Evolutionary conservation across 192 early-diverging fungal genomes (phyloP).

Genomic region (Backusella mclennaniae): DNA sequence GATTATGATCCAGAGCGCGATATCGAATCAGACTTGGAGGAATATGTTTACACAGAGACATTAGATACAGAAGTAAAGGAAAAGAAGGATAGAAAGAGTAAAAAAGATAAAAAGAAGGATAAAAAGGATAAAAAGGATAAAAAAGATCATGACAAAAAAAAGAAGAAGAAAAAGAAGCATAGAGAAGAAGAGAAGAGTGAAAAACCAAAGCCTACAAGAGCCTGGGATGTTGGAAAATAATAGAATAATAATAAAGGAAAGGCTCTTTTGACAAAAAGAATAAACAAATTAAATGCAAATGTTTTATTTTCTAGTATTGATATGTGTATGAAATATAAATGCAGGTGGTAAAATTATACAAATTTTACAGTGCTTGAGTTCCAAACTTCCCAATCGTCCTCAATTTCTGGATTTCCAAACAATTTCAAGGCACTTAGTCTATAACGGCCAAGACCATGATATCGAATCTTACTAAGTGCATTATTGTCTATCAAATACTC

Average conservation of each 20-base stretch:
- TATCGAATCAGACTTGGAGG: constrained; percentile 27
- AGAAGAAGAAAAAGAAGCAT: neutral
- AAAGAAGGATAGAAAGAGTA: constrained; percentile 21
- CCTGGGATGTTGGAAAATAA: constrained; percentile 11
- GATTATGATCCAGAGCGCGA: constrained; percentile 50
- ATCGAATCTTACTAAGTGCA: neutral
- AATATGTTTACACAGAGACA: constrained; percentile 1
- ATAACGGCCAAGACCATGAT: neutral
- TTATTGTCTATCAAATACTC: neutral
- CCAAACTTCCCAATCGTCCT: constrained; percentile 19
- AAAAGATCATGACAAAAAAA: neutral
- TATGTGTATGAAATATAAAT: too few species aligned
- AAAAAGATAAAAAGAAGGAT: constrained; percentile 19
- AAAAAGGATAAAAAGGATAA: neutral
- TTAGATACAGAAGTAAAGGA: neutral
- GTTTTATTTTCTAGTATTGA: too few species aligned
- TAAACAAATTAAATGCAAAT: too few species aligned
- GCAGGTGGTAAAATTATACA: neutral
- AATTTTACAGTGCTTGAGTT: constrained; percentile 8
- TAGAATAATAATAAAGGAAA: neutral
- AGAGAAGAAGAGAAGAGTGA: neutral
- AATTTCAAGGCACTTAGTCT: constrained; percentile 29
- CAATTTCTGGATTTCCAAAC: constrained; percentile 27
- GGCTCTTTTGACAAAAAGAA: too few species aligned
- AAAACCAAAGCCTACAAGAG: neutral